phyloP scores from a whole-genome alignment of 2,329 filamentous ascomycete species.

The Arthroderma sp. region DNA sequence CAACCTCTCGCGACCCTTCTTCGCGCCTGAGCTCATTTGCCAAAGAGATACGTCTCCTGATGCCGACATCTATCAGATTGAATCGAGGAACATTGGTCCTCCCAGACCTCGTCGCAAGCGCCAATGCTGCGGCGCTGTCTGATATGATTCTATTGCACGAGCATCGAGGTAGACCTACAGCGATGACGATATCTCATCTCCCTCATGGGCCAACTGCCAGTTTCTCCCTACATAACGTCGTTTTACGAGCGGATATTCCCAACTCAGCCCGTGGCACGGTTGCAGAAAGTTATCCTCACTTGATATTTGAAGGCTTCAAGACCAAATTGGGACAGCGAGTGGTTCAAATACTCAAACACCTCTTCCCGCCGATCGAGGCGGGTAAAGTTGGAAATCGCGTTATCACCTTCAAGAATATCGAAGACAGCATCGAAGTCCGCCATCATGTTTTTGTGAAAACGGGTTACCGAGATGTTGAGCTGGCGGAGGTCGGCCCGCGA shows the following conservation, averaged over 20 bases:
- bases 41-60: constrained; percentile 73
- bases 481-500: constrained; percentile 78
- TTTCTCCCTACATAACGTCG: constrained; percentile 84
- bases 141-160: constrained; percentile 85
- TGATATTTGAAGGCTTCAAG: constrained; percentile 90
- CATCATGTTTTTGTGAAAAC: constrained; percentile 93
- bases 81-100: constrained; percentile 87
- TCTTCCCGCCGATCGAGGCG: constrained; percentile 80
- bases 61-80: constrained; percentile 74
- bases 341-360: constrained; percentile 80
- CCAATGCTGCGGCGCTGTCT: constrained; percentile 63
- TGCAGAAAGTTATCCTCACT: constrained; percentile 80
- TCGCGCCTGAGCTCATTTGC: constrained; percentile 76
- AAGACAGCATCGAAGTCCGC: constrained; percentile 75
- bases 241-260: constrained; percentile 84
- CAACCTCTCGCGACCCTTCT: constrained; percentile 78
- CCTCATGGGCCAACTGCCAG: constrained; percentile 79
- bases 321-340: constrained; percentile 68
- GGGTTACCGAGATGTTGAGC: constrained; percentile 73
- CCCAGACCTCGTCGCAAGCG: constrained; percentile 69
- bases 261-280: constrained; percentile 77
- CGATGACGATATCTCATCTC: constrained; percentile 73
- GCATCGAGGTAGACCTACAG: constrained; percentile 82
- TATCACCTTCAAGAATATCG: constrained; percentile 87
- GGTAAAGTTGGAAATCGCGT: constrained; percentile 78